A percentile compares a stretch with the other conserved stretches of the same genome.
These are phyloP conservation scores for Byssochlamys sp. DNA, from an alignment of 2,329 filamentous ascomycete genomes.

Conservation along the genomic window DNA sequence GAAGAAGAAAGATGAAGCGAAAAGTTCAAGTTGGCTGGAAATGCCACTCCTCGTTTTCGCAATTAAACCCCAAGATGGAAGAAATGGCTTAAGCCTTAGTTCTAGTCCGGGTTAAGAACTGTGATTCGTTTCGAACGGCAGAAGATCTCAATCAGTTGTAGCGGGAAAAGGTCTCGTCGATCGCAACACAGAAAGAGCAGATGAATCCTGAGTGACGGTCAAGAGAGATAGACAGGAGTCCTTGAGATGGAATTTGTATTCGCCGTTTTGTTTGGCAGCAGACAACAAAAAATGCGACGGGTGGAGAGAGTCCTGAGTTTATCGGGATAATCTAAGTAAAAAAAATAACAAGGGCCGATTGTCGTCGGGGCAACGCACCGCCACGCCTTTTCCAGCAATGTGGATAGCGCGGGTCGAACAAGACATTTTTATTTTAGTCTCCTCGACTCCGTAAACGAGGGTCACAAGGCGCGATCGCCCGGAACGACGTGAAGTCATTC, in stretches of 20 bases:
- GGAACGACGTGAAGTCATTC: not conserved
- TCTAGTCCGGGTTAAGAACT: not conserved
- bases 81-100: not conserved
- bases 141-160: not conserved
- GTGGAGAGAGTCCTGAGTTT: not conserved
- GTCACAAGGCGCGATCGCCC: not conserved
- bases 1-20: not conserved
- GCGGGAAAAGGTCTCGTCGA: no score
- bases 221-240: not conserved
- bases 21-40: not conserved
- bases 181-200: not conserved
- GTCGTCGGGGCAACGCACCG: conserved; percentile 30
- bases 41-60: not conserved
- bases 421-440: not conserved
- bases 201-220: not conserved
- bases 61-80: not conserved
- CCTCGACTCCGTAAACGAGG: not conserved
- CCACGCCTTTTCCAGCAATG: conserved; percentile 1
- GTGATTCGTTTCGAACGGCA: not conserved
- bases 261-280: conserved; percentile 3
- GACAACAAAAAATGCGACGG: conserved; percentile 11
- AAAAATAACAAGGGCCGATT: conserved; percentile 19
- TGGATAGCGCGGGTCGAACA: not conserved
- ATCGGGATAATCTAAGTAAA: conserved; percentile 1
- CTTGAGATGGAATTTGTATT: not conserved